phyloP scores from a whole-genome alignment of 345 rosid species.

The Acer campestre region DNA sequence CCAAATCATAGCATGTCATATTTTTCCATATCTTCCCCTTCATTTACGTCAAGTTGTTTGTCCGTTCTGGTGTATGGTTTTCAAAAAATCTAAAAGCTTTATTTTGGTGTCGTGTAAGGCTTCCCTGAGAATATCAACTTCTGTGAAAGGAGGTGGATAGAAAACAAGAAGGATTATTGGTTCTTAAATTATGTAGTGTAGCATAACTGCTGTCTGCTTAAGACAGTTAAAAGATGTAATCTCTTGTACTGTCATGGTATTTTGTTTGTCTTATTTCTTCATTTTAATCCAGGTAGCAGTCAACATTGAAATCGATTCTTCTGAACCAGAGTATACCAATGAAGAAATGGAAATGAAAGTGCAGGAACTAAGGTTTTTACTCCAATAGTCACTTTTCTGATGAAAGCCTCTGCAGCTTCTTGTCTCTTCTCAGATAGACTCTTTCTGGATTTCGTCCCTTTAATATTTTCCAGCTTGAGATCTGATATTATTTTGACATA shows the following conservation, averaged over 20 bases:
- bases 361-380: constrained; percentile 55
- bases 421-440: constrained; percentile 7
- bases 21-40: neutral
- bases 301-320: constrained; percentile 66
- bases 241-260: constrained; percentile 4
- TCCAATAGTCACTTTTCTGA: constrained; percentile 8
- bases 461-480: neutral
- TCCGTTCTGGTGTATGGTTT: neutral
- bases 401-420: neutral
- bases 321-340: constrained; percentile 37
- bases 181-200: neutral
- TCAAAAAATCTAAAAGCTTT: neutral
- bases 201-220: neutral
- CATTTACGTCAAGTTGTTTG: neutral
- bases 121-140: neutral
- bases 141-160: neutral
- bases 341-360: constrained; percentile 55
- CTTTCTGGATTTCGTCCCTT: neutral
- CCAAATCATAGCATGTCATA: neutral
- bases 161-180: neutral
- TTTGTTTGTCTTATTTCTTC: constrained; percentile 18
- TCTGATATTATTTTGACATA: neutral
- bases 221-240: constrained; percentile 3
- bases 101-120: neutral
- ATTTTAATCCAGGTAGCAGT: constrained; percentile 53